Base-by-base conservation (phyloP, 306 rosid species). In the Begonia peltatifolia region DNA sequence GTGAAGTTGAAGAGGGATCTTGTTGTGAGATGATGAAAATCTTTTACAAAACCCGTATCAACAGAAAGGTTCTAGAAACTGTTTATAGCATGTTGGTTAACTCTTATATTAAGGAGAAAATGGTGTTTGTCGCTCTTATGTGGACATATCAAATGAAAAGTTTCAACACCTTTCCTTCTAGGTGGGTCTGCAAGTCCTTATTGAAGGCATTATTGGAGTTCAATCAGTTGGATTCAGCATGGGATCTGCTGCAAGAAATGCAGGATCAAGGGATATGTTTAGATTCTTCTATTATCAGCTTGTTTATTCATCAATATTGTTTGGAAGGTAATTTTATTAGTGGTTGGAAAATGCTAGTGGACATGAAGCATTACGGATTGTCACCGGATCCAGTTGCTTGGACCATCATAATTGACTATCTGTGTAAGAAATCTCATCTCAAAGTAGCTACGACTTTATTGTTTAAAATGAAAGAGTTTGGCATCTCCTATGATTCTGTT, bases 381-480 rank as follows among this genome's bases (percentile, higher is more conserved):
- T 56, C 53, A 51, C 76, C 71, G 15, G 76, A 71, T 57, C 61
- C 57, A 25, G 68, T 71, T 62, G 54, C 59, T 47, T 71, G 30
- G 63, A 57, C 76, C 25, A 57, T 58, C n/a, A 11, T 71, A 23
- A 71, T 71, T 41, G 13, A 61, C 55, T 53, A 62, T 17, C 77
- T 71, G 14, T 71, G 72, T 57, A 71, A 50, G 48, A 53, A 46
- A 35, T 61, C 65, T 66, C 53, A 50, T 49, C 12, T 55, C 13
- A 62, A 53, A 49, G 72, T 53, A 62, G 77, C 77, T 48, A 58
- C 77, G 10, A 23, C 62, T 14, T 16, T 72, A 36, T 62, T 72
- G 59, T 66, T 72, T 62, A 72, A 72, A 70, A 72, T 58, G 59
- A 44, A 42, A 12, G 63, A 41, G 16, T 58, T 62, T 46, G 59